A percentile compares a stretch with the other conserved stretches of the same genome.
Evolutionary conservation across 345 rosid genomes (phyloP).

Genomic region (Raphanus raphanistrum): DNA sequence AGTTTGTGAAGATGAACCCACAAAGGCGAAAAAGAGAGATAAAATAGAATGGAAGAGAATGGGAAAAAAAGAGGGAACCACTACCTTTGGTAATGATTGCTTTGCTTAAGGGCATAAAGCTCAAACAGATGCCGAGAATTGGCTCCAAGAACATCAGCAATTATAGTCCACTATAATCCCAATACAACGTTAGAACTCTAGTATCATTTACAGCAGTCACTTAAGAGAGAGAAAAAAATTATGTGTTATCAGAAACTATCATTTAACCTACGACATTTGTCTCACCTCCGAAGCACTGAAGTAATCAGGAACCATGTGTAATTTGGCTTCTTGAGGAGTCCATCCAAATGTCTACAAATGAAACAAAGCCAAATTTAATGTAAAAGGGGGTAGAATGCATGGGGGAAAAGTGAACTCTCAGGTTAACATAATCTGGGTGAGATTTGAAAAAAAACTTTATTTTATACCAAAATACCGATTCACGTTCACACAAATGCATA

Average conservation of each 20-base stretch:
- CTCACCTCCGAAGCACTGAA: slow-evolving; percentile 88
- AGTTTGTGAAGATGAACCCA: slow-evolving; percentile 7
- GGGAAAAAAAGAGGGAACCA: slow-evolving; percentile 18
- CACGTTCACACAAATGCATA: background rate
- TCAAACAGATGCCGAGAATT: slow-evolving; percentile 92
- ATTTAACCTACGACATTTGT: slow-evolving; percentile 18
- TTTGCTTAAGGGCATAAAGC: slow-evolving; percentile 89
- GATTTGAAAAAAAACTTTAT: too few species aligned
- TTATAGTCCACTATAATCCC: slow-evolving; percentile 68
- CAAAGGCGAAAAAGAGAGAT: background rate
- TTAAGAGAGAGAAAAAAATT: background rate
- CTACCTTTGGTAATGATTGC: slow-evolving; percentile 74
- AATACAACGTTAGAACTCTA: slow-evolving; percentile 29
- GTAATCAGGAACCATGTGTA: slow-evolving; percentile 90
- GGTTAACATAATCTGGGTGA: background rate
- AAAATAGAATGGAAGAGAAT: background rate
- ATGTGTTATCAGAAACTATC: background rate
- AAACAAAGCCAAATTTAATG: slow-evolving; percentile 24
- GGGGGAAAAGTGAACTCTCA: background rate
- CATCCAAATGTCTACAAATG: slow-evolving; percentile 79
- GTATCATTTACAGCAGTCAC: background rate
- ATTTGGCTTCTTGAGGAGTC: slow-evolving; percentile 87
- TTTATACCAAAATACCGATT: too few species aligned
- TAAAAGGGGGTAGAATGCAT: background rate
- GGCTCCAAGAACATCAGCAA: slow-evolving; percentile 88